These are phyloP conservation scores for Musa acuminata DNA, from an alignment of 176 grass and related monocot species.

Conservation along the genomic window DNA sequence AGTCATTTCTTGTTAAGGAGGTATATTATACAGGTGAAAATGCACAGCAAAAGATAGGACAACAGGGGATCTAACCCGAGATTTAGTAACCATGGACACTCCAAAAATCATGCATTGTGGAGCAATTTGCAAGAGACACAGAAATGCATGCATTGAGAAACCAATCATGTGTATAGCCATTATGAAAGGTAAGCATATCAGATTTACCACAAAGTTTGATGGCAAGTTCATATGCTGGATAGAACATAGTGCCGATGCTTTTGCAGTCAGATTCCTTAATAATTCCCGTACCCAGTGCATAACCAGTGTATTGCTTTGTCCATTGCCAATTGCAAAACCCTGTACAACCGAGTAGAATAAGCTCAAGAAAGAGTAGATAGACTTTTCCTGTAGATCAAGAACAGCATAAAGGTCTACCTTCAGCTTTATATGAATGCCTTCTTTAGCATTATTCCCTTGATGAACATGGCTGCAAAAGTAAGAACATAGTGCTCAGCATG, in stretches of 20 bases:
- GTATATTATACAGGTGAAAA: background rate
- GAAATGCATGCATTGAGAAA: background rate
- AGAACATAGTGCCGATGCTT: conserved; percentile 11
- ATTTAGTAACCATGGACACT: background rate
- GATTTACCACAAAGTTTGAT: conserved; percentile 19
- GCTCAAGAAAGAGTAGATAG: background rate
- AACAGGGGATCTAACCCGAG: background rate
- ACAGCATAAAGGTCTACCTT: conserved; percentile 3
- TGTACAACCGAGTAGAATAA: background rate
- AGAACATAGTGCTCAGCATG: conserved; percentile 9
- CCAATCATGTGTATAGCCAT: background rate
- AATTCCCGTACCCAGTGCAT: conserved; percentile 19
- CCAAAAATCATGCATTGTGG: background rate
- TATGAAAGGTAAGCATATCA: background rate
- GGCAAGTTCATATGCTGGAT: conserved; percentile 17
- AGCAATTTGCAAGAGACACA: background rate
- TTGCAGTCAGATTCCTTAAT: conserved; percentile 17
- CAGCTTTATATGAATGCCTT: conserved; percentile 19
- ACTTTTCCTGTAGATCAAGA: background rate
- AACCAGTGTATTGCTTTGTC: conserved; percentile 23
- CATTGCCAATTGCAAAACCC: conserved; percentile 23
- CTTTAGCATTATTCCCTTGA: conserved; percentile 17
- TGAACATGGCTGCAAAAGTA: conserved; percentile 4
- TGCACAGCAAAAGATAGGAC: background rate
- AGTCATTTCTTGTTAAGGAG: background rate